These are phyloP conservation scores for Blakeslea trispora DNA, from an alignment of 371 early-diverging fungal species.

Conservation along the genomic window DNA sequence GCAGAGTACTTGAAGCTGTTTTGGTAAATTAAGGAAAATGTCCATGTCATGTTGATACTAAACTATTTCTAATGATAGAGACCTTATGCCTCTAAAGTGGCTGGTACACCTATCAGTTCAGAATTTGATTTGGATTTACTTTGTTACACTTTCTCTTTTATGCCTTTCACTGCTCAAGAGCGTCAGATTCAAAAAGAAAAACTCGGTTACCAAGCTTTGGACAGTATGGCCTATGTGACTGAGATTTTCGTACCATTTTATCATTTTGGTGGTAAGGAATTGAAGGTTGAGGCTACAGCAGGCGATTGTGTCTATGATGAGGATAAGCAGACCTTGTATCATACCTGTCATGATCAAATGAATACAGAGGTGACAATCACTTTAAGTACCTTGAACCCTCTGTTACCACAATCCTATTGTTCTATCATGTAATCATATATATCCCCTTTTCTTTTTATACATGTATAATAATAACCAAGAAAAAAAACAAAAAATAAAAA, in stretches of 20 bases:
- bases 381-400: too few relatives aligned
- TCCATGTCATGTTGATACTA: background rate
- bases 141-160: conserved; percentile 61
- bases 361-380: too few relatives aligned
- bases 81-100: conserved; percentile 80
- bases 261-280: conserved; percentile 57
- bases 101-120: conserved; percentile 66
- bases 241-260: conserved; percentile 76
- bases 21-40: conserved; percentile 44
- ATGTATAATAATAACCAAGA: too few relatives aligned
- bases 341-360: conserved; percentile 15
- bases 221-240: conserved; percentile 33
- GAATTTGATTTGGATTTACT: conserved; percentile 62
- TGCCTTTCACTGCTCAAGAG: conserved; percentile 19
- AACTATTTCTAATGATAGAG: conserved; percentile 47
- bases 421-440: too few relatives aligned
- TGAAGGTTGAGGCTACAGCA: conserved; percentile 59
- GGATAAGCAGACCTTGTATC: conserved; percentile 68
- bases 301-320: conserved; percentile 70
- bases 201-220: conserved; percentile 13
- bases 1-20: conserved; percentile 79
- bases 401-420: too few relatives aligned
- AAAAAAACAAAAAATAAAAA: too few relatives aligned
- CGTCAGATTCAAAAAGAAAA: background rate
- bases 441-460: too few relatives aligned